These are phyloP conservation scores for Termitomyces heimii DNA, from an alignment of 768 basidiomycete genomes.

Conservation along the genomic window DNA sequence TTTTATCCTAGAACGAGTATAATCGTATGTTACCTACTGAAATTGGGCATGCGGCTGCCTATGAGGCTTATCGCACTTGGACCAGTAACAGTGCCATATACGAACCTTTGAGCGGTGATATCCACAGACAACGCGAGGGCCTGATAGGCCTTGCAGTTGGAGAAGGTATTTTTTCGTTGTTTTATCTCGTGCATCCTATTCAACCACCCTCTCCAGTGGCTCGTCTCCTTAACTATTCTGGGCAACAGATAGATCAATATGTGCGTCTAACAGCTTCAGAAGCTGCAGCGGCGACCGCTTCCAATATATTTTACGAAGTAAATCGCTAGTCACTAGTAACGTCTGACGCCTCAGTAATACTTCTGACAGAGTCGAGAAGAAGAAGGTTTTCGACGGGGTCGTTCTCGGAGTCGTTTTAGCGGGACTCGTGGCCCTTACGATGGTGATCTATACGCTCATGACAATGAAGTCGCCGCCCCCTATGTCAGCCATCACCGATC, in stretches of 20 bases:
- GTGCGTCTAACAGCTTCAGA: constrained; percentile 50
- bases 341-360: neutral
- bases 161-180: constrained; percentile 44
- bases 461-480: constrained; percentile 24
- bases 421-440: constrained; percentile 13
- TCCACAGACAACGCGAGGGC: constrained; percentile 59
- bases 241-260: constrained; percentile 37
- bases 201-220: constrained; percentile 34
- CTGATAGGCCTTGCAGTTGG: constrained; percentile 64
- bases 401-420: constrained; percentile 25
- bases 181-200: neutral
- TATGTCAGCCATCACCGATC: constrained; percentile 11
- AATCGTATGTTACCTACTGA: constrained; percentile 48
- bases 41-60: constrained; percentile 73
- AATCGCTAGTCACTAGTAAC: constrained; percentile 6
- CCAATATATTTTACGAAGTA: constrained; percentile 52
- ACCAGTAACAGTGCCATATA: constrained; percentile 51
- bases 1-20: constrained; percentile 39
- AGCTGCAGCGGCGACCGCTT: constrained; percentile 63
- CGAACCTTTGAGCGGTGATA: constrained; percentile 49
- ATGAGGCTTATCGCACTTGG: constrained; percentile 70
- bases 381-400: constrained; percentile 22
- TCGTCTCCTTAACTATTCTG: constrained; percentile 47
- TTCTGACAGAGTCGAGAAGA: constrained; percentile 25
- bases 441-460: constrained; percentile 34